These are phyloP conservation scores for Trametes maxima DNA, from an alignment of 768 basidiomycete species.

Conservation along the genomic window DNA sequence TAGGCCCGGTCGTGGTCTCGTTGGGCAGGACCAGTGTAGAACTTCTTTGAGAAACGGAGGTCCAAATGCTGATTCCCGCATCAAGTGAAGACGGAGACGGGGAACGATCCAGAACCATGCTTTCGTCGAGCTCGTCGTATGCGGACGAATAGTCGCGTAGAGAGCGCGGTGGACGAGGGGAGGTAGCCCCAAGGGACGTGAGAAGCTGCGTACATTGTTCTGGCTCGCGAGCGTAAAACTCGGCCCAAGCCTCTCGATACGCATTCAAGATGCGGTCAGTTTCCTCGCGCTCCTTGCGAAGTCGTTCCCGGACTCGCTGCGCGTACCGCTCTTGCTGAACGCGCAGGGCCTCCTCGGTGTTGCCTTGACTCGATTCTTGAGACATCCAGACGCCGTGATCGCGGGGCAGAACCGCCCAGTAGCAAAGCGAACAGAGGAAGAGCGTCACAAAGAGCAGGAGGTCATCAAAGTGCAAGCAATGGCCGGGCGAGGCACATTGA, in stretches of 20 bases:
- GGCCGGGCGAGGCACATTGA: not conserved
- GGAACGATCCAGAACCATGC: not conserved
- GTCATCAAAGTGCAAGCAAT: not conserved
- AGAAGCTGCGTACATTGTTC: constrained; percentile 33
- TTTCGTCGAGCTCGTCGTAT: not conserved
- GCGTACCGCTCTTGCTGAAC: constrained; percentile 3
- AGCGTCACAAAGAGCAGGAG: not conserved
- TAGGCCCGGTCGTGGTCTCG: too few species aligned
- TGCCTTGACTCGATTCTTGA: not conserved
- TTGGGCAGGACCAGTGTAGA: not conserved
- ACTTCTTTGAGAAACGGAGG: not conserved
- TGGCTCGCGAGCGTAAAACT: constrained; percentile 51
- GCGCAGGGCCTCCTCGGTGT: not conserved
- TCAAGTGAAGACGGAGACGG: too few species aligned
- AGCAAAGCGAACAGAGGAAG: not conserved
- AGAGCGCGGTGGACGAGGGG: not conserved
- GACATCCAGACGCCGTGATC: too few species aligned
- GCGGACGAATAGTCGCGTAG: not conserved
- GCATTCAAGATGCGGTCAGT: constrained; percentile 19
- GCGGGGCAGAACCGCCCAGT: not conserved
- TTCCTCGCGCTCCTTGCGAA: not conserved
- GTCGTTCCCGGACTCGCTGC: not conserved
- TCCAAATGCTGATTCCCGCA: too few species aligned
- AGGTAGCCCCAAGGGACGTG: constrained; percentile 12
- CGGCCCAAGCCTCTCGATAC: constrained; percentile 44